Conservation (phyloP, 2,329 filamentous ascomycete species). For the Aspergillus japonicus region DNA sequence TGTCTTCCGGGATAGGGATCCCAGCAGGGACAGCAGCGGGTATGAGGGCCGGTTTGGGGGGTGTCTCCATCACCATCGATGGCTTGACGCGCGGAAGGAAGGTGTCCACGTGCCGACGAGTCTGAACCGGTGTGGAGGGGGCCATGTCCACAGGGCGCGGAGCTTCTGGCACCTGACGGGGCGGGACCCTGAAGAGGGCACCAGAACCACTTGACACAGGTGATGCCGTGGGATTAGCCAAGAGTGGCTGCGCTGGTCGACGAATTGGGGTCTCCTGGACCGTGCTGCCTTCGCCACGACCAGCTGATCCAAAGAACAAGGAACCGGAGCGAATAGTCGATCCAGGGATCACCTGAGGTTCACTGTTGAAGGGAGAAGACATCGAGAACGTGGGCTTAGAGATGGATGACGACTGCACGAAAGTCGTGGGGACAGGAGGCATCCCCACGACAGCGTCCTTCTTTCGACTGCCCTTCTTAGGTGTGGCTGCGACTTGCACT, state of each 20-base stretch:
- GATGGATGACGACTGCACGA: conserved; percentile 32
- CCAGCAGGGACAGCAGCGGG: conserved; percentile 8
- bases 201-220: conserved; percentile 14
- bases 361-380: conserved; percentile 28
- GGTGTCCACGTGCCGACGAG: conserved; percentile 19
- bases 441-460: conserved; percentile 30
- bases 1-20: not conserved
- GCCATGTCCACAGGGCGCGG: conserved; percentile 24
- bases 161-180: conserved; percentile 19
- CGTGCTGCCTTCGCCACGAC: conserved; percentile 19
- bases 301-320: conserved; percentile 25
- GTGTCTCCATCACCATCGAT: conserved; percentile 32
- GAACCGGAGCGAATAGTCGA: conserved; percentile 29
- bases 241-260: conserved; percentile 27
- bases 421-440: conserved; percentile 27
- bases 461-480: conserved; percentile 37
- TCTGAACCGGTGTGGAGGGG: conserved; percentile 31
- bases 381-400: conserved; percentile 15
- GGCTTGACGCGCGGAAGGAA: conserved; percentile 15
- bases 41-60: conserved; percentile 21
- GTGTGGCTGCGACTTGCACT: conserved; percentile 52
- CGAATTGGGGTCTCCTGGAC: conserved; percentile 45
- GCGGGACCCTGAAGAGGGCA: conserved; percentile 27
- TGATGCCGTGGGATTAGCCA: conserved; percentile 13
- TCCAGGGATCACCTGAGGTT: conserved; percentile 33